Evolutionary conservation across 768 basidiomycete genomes (phyloP).

Genomic region (Strobilomyces dryophilus): DNA sequence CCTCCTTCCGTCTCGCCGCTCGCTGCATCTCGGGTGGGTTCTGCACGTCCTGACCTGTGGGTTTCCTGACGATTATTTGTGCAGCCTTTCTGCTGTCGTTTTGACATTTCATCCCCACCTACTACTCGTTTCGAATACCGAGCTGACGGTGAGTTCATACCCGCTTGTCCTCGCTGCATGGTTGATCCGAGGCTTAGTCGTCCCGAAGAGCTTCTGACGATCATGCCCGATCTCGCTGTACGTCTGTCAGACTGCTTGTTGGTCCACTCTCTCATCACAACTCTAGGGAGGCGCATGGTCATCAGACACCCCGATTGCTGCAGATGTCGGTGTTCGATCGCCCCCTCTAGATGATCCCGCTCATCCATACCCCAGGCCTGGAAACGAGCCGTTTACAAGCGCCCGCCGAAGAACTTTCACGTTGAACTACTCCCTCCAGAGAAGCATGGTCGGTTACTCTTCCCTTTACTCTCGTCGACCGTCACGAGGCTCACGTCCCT

Average conservation of each 20-base stretch:
- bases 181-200: conserved; percentile 3
- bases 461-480: not conserved
- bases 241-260: not conserved
- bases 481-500: conserved; percentile 1
- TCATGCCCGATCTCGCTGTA: conserved; percentile 13
- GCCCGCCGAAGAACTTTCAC: conserved; percentile 55
- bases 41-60: not conserved
- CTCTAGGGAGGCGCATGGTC: conserved; percentile 8
- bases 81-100: not conserved
- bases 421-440: conserved; percentile 55
- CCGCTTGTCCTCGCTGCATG: not conserved
- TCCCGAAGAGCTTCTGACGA: not conserved
- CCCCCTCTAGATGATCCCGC: not conserved
- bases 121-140: too few relatives aligned
- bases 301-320: conserved; percentile 6
- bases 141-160: conserved; percentile 1
- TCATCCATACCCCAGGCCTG: conserved; percentile 40
- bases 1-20: not conserved
- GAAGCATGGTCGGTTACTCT: conserved; percentile 46
- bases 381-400: conserved; percentile 57
- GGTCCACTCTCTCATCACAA: not conserved
- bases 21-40: conserved; percentile 1
- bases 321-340: conserved; percentile 24
- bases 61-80: not conserved
- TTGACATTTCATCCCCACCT: too few relatives aligned